Base-by-base conservation (phyloP, 1,139 yeast species). In the Nadsonia commutata region DNA sequence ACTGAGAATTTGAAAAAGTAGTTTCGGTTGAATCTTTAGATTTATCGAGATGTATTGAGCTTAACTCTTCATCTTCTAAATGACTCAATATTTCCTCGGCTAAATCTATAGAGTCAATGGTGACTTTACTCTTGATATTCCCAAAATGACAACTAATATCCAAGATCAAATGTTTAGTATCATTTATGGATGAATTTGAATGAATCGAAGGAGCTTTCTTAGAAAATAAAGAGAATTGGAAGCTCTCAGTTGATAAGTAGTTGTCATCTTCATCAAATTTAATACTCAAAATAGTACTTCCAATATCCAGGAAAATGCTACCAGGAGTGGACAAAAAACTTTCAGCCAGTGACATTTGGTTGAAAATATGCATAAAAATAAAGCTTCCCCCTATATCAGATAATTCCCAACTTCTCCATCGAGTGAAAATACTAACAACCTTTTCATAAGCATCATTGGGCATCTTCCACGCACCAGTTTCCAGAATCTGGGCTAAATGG, bases 321-420 rank as follows among this genome's bases (percentile, higher is more conserved):
- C 56, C 53, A 4, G 56, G 48, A 17, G 54, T 48, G 1, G 56
- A 43, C 8, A 58, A 48, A 3, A 60, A 49, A 6, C 57, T 52
- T 20, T 59, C 63, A 20, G 52, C 59, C 36, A 57, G 47, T 18
- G 62, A 53, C 3, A 45, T 40, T 42, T 56, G 51, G 23, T 48
- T 44, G 22, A 60, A 46, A 2, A 48, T 49, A 48, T 55, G 56
- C 18, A 54, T 44, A 41, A 53, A 64, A 17, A 50, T 53, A 43
- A 66, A 71, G 43, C 78, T 71, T 40, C 77, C 65, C 38, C 75
- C 75, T 21, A 77, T 69, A 52, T 74, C 73, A 6, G 71, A 62
- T 47, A 74, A 76, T 52, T 88, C 97, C 97, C 97, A 90, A 46
- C 78, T 75, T 66, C 96, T 74, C 96, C 97, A 88, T n/a, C 71